These are phyloP conservation scores for Aspergillus nidulans DNA, from an alignment of 495 filamentous ascomycete species.

Conservation along the genomic window DNA sequence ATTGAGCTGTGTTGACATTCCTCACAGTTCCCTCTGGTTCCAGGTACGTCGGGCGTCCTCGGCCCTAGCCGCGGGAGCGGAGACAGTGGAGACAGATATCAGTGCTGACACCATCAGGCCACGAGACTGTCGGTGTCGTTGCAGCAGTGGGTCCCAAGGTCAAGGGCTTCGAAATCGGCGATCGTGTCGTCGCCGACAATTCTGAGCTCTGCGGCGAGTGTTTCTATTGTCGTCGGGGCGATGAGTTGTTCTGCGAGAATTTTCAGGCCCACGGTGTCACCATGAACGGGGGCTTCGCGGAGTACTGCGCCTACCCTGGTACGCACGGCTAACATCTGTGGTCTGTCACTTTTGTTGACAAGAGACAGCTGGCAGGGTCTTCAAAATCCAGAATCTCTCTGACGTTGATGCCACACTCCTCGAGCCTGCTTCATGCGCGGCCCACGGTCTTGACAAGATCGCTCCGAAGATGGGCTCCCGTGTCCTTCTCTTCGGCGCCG, in stretches of 20 bases:
- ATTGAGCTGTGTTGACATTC: neutral
- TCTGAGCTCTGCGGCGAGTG: slow-evolving; percentile 65
- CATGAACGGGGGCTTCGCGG: slow-evolving; percentile 66
- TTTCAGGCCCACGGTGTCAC: slow-evolving; percentile 62
- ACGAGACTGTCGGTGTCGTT: slow-evolving; percentile 49
- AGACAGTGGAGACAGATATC: neutral
- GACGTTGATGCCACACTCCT: slow-evolving; percentile 69
- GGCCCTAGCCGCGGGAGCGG: neutral
- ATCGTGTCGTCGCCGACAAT: slow-evolving; percentile 56
- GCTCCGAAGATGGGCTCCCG: slow-evolving; percentile 63
- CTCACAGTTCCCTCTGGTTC: slow-evolving; percentile 52
- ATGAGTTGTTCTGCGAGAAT: slow-evolving; percentile 66
- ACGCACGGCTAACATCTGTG: neutral
- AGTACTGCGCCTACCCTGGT: slow-evolving; percentile 54
- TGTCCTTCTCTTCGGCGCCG: slow-evolving; percentile 63
- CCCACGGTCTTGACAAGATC: slow-evolving; percentile 69
- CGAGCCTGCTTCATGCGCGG: slow-evolving; percentile 67
- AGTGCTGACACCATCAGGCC: slow-evolving; percentile 21
- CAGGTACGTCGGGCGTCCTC: slow-evolving; percentile 25
- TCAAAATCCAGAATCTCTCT: slow-evolving; percentile 65
- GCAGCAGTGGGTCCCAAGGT: slow-evolving; percentile 54
- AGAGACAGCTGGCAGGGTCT: slow-evolving; percentile 57
- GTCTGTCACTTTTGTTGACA: slow-evolving; percentile 16
- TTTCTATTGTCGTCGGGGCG: slow-evolving; percentile 69
- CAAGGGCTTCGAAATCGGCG: slow-evolving; percentile 59